phyloP scores from a whole-genome alignment of 2,329 filamentous ascomycete species.

The Botrytis tulipae region DNA sequence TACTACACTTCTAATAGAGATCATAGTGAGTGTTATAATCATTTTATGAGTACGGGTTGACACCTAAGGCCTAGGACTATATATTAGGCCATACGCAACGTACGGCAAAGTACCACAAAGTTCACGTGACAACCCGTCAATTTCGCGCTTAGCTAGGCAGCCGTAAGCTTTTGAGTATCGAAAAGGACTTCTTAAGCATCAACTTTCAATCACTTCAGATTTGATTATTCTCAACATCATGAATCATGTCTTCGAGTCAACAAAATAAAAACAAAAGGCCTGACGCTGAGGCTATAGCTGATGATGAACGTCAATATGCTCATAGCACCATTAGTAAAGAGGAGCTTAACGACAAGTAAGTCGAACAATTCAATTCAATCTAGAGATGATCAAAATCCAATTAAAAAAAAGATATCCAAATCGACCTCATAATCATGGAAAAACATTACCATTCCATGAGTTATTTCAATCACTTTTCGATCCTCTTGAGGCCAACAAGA shows the following conservation, averaged over 20 bases:
- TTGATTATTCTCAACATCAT: not conserved
- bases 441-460: conserved; percentile 78
- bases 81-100: not conserved
- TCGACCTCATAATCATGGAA: conserved; percentile 75
- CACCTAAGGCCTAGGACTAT: not conserved
- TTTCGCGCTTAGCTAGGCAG: conserved; percentile 10
- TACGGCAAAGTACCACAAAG: not conserved
- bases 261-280: conserved; percentile 20
- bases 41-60: not conserved
- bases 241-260: conserved; percentile 19
- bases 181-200: not conserved
- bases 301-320: conserved; percentile 50
- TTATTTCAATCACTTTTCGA: conserved; percentile 79
- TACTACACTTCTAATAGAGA: not conserved
- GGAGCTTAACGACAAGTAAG: conserved; percentile 33
- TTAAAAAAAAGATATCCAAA: conserved; percentile 64
- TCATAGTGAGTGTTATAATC: not conserved
- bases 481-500: conserved; percentile 73
- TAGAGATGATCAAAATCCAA: not conserved
- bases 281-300: conserved; percentile 36
- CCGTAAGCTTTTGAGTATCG: not conserved
- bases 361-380: not conserved
- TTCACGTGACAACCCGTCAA: conserved; percentile 1
- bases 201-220: not conserved
- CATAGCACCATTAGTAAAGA: conserved; percentile 41